phyloP scores from a whole-genome alignment of 2,329 filamentous ascomycete species.

The Colletotrichum somersetense region DNA sequence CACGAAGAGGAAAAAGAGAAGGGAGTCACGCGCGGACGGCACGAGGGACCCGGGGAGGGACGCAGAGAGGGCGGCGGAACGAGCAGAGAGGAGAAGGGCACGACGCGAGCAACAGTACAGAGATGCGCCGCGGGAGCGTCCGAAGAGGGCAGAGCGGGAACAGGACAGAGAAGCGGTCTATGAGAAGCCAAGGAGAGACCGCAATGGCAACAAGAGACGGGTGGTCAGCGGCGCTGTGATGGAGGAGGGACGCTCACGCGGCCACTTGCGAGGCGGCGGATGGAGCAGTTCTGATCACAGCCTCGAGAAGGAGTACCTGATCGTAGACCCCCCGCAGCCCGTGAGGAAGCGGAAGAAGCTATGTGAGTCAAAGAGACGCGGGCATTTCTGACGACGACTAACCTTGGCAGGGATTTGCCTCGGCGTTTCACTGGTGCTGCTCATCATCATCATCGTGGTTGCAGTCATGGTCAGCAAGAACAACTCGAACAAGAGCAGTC shows the following conservation, averaged over 20 bases:
- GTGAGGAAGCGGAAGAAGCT: conserved; percentile 71
- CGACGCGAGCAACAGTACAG: conserved; percentile 38
- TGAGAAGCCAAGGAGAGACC: conserved; percentile 52
- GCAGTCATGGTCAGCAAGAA: conserved; percentile 77
- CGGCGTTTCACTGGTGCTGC: conserved; percentile 64
- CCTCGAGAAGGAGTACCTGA: conserved; percentile 62
- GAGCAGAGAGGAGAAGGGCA: conserved; percentile 44
- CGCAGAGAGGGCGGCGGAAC: conserved; percentile 52
- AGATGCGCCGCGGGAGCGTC: conserved; percentile 32
- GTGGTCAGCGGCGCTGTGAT: conserved; percentile 78
- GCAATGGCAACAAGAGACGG: conserved; percentile 65
- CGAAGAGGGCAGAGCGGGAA: conserved; percentile 43
- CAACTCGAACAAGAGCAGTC: conserved; percentile 51
- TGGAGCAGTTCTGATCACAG: conserved; percentile 60
- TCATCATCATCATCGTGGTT: conserved; percentile 77
- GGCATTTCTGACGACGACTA: conserved; percentile 42
- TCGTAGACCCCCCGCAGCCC: conserved; percentile 57
- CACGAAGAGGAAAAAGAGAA: conserved; percentile 56
- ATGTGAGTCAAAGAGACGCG: conserved; percentile 62
- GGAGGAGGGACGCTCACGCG: conserved; percentile 70
- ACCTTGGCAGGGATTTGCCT: conserved; percentile 64
- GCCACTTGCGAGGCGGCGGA: conserved; percentile 58
- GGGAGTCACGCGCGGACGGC: conserved; percentile 45
- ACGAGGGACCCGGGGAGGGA: conserved; percentile 48
- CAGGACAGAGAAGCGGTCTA: conserved; percentile 47